Percentiles rank a stretch among this genome's conserved stretches.
phyloP scores from a whole-genome alignment of 176 grass and related monocot genomes.

The Eragrostis nindensis region DNA sequence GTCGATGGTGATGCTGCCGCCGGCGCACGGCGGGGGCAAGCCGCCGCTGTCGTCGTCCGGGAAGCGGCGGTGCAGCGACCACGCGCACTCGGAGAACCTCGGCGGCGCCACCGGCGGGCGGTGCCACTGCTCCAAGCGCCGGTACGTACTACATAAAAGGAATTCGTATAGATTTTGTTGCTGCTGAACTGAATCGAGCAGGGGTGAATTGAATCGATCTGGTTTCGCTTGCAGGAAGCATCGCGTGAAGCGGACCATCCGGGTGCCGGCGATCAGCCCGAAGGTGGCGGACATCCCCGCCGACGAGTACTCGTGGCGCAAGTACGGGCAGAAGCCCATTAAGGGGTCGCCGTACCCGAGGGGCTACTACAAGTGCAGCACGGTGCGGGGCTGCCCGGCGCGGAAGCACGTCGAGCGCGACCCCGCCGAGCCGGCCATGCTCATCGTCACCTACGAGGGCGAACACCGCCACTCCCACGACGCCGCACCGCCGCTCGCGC shows the following conservation, averaged over 20 bases:
- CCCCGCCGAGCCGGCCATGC: conserved; percentile 67
- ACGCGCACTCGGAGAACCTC: conserved; percentile 85
- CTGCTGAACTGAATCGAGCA: neutral
- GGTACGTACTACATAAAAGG: conserved; percentile 29
- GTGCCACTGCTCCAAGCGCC: conserved; percentile 92
- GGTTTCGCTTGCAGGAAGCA: conserved; percentile 42
- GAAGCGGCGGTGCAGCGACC: conserved; percentile 72
- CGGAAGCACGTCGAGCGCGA: conserved; percentile 91
- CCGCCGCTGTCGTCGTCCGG: conserved; percentile 41
- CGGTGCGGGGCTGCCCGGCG: conserved; percentile 70
- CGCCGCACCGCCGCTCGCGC: conserved; percentile 11
- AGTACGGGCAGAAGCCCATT: conserved; percentile 87
- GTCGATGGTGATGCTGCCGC: conserved; percentile 31
- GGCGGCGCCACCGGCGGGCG: conserved; percentile 49
- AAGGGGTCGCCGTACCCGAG: conserved; percentile 81
- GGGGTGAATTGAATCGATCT: neutral
- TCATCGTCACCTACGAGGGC: conserved; percentile 87
- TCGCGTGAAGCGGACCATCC: conserved; percentile 57
- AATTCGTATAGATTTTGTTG: neutral
- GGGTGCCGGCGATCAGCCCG: conserved; percentile 82
- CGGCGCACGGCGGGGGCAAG: conserved; percentile 30
- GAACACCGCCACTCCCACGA: conserved; percentile 62
- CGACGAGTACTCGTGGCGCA: conserved; percentile 79
- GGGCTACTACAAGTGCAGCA: conserved; percentile 89
- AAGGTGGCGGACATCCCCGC: conserved; percentile 82